Evolutionary conservation across 2,329 filamentous ascomycete species (phyloP), one percentile per base, ranked within the genome.

Genomic region (Cladophialophora immunda): DNA sequence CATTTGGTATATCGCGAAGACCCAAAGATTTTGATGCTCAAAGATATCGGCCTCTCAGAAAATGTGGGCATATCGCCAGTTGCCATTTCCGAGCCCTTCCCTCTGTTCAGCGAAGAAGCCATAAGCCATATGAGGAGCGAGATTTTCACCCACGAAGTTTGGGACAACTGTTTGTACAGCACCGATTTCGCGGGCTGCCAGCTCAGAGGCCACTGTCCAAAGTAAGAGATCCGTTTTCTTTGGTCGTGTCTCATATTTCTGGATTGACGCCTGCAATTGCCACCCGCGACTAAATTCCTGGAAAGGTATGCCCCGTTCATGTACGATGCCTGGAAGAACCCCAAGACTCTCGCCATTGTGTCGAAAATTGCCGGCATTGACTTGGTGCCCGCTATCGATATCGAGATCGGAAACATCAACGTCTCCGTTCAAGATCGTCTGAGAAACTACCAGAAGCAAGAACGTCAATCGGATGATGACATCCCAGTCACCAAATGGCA

Each of bases 81-180:
- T 41, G 88, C 87, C 2, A 86, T 87, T 55, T 86, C 87, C 0
- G 83, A 88, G 61, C 87, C 87, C 0, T 90, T 90, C 75, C 81
- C 80, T 0, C 81, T 90, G 15, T 90, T 90, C 75, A 85, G 84
- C 5, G 73, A 81, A 22, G 86, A 88, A 54, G 87, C 87, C 0
- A 81, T 90, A 45, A 76, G 82, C 72, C 81, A 84, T 61, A 89
- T 90, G 81, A 81, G 88, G 61, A 77, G 76, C 0, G 87, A 90
- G 75, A 82, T 89, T 29, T 81, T 89, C 52, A 83, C 82, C 45
- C 77, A 83, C 0, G 80, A 83, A 25, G 85, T 89, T 2, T 78
- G 84, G 58, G 76, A 82, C 2, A 84, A 86, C 55, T 88, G 83
- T 75, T 80, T 81, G 58, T 87, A 82, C 74, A 81, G 82, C 52